A percentile compares a stretch with the other conserved stretches of the same genome.
phyloP scores from a whole-genome alignment of 1,284 basidiomycete genomes.

The Meira miltonrushii region DNA sequence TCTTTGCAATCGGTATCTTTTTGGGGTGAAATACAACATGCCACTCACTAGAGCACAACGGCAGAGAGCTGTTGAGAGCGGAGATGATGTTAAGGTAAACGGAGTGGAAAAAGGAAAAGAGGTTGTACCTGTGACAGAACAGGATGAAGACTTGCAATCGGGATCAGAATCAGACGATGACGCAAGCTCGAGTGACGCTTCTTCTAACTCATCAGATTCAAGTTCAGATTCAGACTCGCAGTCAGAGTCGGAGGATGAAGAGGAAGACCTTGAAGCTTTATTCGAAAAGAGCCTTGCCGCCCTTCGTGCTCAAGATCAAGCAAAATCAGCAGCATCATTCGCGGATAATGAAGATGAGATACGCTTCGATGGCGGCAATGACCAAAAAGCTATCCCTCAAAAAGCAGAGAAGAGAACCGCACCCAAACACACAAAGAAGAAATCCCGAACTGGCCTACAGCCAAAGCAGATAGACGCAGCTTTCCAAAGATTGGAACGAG shows the following conservation, averaged over 20 bases:
- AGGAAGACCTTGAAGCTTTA: neutral
- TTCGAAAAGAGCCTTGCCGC: neutral
- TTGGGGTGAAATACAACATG: no score
- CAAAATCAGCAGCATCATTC: neutral
- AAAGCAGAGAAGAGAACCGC: neutral
- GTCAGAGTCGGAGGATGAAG: neutral
- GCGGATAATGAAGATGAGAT: conserved; percentile 1
- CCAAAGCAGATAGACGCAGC: neutral
- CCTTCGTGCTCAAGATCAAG: neutral
- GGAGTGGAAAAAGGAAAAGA: neutral
- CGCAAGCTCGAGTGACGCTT: neutral
- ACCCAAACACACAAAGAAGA: neutral
- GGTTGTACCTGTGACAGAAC: neutral
- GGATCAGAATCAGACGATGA: neutral
- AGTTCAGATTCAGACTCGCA: neutral
- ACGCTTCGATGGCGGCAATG: neutral
- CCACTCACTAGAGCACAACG: neutral
- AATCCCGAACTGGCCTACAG: neutral
- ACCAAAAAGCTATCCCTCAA: neutral
- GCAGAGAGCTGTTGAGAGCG: neutral
- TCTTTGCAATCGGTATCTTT: neutral
- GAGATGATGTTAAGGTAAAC: neutral
- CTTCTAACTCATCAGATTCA: neutral
- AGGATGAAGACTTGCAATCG: neutral
- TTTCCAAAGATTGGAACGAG: conserved; percentile 3